Conservation (phyloP, 129 eudicot genomes). For the Pulicaria dysenterica region DNA sequence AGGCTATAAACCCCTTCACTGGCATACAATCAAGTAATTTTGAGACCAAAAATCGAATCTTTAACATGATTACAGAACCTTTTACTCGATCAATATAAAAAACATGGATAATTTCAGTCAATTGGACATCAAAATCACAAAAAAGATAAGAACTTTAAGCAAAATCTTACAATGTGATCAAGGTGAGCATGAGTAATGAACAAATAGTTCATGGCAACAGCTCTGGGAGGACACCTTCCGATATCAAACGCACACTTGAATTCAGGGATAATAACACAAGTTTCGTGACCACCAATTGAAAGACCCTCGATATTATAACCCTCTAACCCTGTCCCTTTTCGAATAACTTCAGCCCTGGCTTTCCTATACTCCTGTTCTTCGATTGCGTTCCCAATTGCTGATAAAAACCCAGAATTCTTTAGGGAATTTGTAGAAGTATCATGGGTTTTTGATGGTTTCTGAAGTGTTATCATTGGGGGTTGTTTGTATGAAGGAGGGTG, state of each 20-base stretch:
- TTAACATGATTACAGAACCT: neutral
- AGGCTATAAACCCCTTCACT: too few species aligned
- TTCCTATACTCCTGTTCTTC: conserved; percentile 95
- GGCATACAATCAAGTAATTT: neutral
- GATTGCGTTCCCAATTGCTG: conserved; percentile 84
- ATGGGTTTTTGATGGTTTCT: conserved; percentile 22
- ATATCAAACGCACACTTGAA: conserved; percentile 87
- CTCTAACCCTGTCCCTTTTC: conserved; percentile 61
- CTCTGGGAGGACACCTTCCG: conserved; percentile 88
- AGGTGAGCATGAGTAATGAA: conserved; percentile 97
- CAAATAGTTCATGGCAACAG: conserved; percentile 82
- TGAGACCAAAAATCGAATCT: neutral
- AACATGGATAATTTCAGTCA: neutral
- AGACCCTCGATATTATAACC: conserved; percentile 77
- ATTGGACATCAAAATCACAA: conserved; percentile 2
- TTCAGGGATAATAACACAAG: conserved; percentile 87
- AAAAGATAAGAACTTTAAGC: neutral
- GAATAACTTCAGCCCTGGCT: conserved; percentile 82
- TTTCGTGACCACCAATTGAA: conserved; percentile 92
- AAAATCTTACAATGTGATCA: conserved; percentile 83
- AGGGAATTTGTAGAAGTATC: conserved; percentile 27
- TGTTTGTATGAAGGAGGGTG: conserved; percentile 18
- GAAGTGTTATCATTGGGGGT: conserved; percentile 21
- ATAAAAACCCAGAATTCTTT: conserved; percentile 63
- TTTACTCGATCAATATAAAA: neutral